Conservation (phyloP, 768 basidiomycete species). For the Agaricus blazei region DNA sequence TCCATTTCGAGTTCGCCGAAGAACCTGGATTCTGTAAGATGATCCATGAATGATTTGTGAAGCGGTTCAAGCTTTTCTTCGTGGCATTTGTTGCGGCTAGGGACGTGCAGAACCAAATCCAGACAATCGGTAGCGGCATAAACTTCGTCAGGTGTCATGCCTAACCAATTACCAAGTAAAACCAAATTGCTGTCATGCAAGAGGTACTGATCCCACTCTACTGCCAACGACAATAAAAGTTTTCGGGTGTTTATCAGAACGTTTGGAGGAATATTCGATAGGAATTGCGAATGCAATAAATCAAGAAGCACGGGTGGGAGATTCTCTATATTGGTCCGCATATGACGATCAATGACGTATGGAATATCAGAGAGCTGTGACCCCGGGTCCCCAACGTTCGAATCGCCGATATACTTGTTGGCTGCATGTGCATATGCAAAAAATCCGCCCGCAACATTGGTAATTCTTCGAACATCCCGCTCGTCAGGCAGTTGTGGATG, state of each 20-base stretch:
- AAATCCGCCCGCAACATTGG: neutral
- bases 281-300: constrained; percentile 1
- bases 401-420: neutral
- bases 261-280: neutral
- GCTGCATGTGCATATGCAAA: neutral
- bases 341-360: neutral
- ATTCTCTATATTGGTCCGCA: neutral
- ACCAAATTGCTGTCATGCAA: no score
- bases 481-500: neutral
- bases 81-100: no score
- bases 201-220: neutral
- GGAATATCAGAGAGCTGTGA: neutral
- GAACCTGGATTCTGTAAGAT: neutral
- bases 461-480: neutral
- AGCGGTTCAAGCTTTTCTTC: no score
- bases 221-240: neutral
- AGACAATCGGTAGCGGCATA: no score
- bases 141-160: no score
- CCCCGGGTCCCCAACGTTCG: neutral
- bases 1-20: neutral
- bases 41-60: neutral
- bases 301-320: constrained; percentile 5
- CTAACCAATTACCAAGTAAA: neutral
- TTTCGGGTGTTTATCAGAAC: neutral
- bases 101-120: no score